These are phyloP conservation scores for Macrolepiota dolichaula DNA, from an alignment of 768 basidiomycete genomes.

Conservation along the genomic window DNA sequence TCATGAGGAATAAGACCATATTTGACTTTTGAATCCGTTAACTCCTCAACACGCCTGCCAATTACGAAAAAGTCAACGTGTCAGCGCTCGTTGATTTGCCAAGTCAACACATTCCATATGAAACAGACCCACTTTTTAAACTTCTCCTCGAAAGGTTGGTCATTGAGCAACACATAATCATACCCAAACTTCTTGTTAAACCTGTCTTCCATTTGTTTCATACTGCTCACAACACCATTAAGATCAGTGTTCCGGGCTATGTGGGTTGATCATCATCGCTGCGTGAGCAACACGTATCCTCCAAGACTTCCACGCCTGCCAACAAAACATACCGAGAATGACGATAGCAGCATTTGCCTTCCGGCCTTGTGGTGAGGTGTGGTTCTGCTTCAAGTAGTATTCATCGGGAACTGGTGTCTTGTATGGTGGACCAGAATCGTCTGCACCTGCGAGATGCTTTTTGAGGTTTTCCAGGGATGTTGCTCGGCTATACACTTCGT, in stretches of 20 bases:
- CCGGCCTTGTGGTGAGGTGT: conserved; percentile 37
- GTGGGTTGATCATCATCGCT: not conserved
- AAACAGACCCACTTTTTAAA: conserved; percentile 59
- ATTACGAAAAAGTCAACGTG: not conserved
- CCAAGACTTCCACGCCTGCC: conserved; percentile 2
- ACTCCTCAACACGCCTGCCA: conserved; percentile 44
- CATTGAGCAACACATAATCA: conserved; percentile 87
- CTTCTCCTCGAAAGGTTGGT: conserved; percentile 64
- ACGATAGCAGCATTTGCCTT: conserved; percentile 85
- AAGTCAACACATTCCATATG: not conserved
- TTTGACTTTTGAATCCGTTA: conserved; percentile 62
- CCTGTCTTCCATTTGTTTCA: conserved; percentile 80
- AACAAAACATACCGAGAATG: conserved; percentile 49
- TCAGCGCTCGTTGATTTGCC: not conserved
- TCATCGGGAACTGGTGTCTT: conserved; percentile 57
- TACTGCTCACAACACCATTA: conserved; percentile 55
- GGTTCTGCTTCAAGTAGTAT: conserved; percentile 44
- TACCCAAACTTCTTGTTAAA: conserved; percentile 89
- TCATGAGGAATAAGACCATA: conserved; percentile 78
- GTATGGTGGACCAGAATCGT: conserved; percentile 38
- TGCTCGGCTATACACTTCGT: conserved; percentile 59
- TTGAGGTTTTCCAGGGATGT: conserved; percentile 49
- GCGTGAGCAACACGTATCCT: not conserved
- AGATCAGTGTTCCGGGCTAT: conserved; percentile 60
- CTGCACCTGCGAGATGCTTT: conserved; percentile 27